Evolutionary conservation across 169 alveolate species (phyloP).

Genomic region (Eimeria praecox): DNA sequence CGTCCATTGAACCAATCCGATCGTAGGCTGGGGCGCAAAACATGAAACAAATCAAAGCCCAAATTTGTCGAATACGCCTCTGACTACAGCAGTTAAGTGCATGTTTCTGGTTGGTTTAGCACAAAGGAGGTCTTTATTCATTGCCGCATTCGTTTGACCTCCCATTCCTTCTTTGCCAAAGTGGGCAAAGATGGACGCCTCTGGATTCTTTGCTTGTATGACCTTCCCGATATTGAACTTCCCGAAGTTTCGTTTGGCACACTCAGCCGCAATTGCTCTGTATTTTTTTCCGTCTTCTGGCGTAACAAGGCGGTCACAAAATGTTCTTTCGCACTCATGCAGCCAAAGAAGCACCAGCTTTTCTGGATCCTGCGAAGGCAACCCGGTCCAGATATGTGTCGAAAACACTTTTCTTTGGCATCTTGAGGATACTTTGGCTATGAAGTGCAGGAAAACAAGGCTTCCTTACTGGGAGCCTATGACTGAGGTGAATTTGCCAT

Average conservation of each 20-base stretch:
- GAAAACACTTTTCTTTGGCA: not conserved
- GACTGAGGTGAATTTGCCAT: not conserved
- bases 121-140: not conserved
- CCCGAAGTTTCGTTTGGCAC: conserved; percentile 94
- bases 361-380: conserved; percentile 92
- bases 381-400: not conserved
- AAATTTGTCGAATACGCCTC: not conserved
- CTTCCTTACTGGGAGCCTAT: not conserved
- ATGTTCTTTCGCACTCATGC: conserved; percentile 97
- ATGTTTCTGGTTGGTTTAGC: not conserved
- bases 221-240: conserved; percentile 94
- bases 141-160: conserved; percentile 57
- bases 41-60: not conserved
- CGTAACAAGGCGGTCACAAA: conserved; percentile 95
- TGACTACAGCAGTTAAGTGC: not conserved
- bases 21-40: conserved; percentile 90
- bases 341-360: conserved; percentile 96
- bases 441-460: not conserved
- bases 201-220: conserved; percentile 93
- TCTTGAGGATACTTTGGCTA: not conserved
- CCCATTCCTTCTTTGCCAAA: conserved; percentile 91
- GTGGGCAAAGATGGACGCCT: conserved; percentile 93
- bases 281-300: conserved; percentile 92
- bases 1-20: conserved; percentile 91
- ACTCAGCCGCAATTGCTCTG: conserved; percentile 93